Percentiles rank a stretch among this genome's conserved stretches.
phyloP scores from a whole-genome alignment of 1,139 yeast species.

The Kazachstania sp. region DNA sequence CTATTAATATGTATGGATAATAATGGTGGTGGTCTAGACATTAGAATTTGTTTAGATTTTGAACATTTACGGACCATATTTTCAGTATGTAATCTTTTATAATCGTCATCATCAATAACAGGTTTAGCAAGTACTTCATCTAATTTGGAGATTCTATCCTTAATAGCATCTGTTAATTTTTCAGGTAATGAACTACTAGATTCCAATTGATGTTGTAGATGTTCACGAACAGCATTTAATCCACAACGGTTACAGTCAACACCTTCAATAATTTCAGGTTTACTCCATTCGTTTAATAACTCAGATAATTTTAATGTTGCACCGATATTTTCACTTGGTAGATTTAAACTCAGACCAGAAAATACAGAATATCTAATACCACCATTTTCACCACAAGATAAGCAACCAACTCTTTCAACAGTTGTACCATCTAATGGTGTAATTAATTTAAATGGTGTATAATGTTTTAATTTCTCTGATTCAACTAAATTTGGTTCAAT shows the following conservation, averaged over 20 bases:
- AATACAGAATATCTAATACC: constrained; percentile 78
- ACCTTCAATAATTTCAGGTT: constrained; percentile 80
- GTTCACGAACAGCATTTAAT: constrained; percentile 49
- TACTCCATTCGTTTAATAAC: constrained; percentile 61
- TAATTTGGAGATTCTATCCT: constrained; percentile 46
- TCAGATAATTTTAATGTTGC: constrained; percentile 42
- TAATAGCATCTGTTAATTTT: constrained; percentile 40
- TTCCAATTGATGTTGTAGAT: constrained; percentile 38
- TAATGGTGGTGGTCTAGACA: constrained; percentile 78
- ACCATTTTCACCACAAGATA: constrained; percentile 85
- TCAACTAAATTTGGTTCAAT: constrained; percentile 51
- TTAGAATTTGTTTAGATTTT: constrained; percentile 73
- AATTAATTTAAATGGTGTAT: constrained; percentile 45
- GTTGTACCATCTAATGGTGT: constrained; percentile 88
- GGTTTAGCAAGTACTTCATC: constrained; percentile 51
- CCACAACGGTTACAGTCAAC: constrained; percentile 93
- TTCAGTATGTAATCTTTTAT: constrained; percentile 63
- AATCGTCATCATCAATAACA: constrained; percentile 71
- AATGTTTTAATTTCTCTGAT: constrained; percentile 19
- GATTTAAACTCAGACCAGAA: constrained; percentile 71
- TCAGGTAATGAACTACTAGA: constrained; percentile 29
- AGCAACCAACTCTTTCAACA: constrained; percentile 82
- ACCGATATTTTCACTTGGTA: constrained; percentile 41
- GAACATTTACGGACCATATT: constrained; percentile 67
- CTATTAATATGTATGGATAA: constrained; percentile 81